Evolutionary conservation across 2,329 filamentous ascomycete species (phyloP), one percentile per base, ranked within the genome.

Genomic region (Talaromyces rugulosus): DNA sequence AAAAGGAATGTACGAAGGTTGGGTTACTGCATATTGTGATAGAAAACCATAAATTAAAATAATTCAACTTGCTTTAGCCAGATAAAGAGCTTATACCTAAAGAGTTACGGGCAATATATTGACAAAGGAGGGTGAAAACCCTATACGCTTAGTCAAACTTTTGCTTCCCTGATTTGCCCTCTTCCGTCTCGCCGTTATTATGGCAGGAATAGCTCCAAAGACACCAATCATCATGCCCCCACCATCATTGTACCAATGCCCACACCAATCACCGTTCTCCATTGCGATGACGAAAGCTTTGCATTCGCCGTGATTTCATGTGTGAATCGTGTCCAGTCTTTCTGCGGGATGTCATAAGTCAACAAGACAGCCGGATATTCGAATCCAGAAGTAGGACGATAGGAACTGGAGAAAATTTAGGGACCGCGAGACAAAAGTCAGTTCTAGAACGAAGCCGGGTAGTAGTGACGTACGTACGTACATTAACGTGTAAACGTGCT

Each of bases 181-280:
- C 12, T 64, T 61, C 50, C 63, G 62, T 7, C 65, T 66, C 4
- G 66, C 64, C 4, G 72, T 64, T 11, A 71, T 64, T 0, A 69
- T 50, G 1, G 70, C 72, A 0, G 72, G 72, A 27, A 74, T 65
- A 0, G 70, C 65, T 0, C 69, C 67, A 0, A 73, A 58, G 16
- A 70, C 50, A 1, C 72, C 72, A 5, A 74, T 33, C 66, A 74
- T 71, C 27, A 74, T 40, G 0, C 69, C 71, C 70, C 71, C 6
- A 74, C 63, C 4, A 67, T 71, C 40, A 74, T 63, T 0, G 65
- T 66, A 1, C 72, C 71, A 2, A 74, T 54, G 1, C 71, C 71
- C 54, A 64, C 69, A 5, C 70, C 72, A 6, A 74, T 58, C 0
- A 71, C 69, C 0, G 66, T 71, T 12, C 55, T 66, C 72, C 72